Conservation (phyloP, 805 yeast genomes). For the Kuraishia hungarica region DNA sequence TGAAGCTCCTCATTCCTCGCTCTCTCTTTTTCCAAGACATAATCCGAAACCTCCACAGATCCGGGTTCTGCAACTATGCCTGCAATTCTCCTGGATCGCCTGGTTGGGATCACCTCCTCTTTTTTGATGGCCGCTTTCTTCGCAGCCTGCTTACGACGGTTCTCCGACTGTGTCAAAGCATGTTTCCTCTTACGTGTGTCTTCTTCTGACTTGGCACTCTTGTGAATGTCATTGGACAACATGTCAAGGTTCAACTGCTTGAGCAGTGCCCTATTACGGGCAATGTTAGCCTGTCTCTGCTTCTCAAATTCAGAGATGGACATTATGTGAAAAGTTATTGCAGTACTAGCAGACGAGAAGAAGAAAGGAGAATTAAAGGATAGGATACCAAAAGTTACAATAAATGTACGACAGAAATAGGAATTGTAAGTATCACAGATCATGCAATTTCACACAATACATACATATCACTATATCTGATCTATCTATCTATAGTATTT, state of each 20-base stretch:
- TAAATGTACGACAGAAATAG: no score
- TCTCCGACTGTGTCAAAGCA: constrained; percentile 15
- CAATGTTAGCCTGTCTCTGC: constrained; percentile 70
- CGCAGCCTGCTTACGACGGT: constrained; percentile 2
- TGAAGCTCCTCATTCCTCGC: constrained; percentile 30
- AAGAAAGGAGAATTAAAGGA: no score
- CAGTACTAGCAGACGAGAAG: no score
- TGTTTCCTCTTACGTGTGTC: constrained; percentile 6
- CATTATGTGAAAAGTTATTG: constrained; percentile 9
- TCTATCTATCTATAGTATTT: not conserved
- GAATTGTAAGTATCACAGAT: no score
- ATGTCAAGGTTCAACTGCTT: constrained; percentile 61
- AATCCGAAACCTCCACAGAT: constrained; percentile 26
- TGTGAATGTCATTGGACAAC: constrained; percentile 42
- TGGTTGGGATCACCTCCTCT: constrained; percentile 38
- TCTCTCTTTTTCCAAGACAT: constrained; percentile 26
- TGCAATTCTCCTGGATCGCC: constrained; percentile 74
- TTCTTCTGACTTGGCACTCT: constrained; percentile 21
- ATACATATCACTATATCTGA: not conserved
- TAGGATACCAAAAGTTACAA: no score
- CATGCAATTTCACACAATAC: no score
- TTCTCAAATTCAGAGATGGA: constrained; percentile 57
- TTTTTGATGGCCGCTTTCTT: constrained; percentile 15
- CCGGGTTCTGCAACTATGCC: constrained; percentile 55
- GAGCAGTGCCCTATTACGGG: constrained; percentile 70